Percentiles rank a stretch among this genome's conserved stretches.
These are phyloP conservation scores for Erigeron canadensis DNA, from an alignment of 129 eudicot genomes.

Conservation along the genomic window DNA sequence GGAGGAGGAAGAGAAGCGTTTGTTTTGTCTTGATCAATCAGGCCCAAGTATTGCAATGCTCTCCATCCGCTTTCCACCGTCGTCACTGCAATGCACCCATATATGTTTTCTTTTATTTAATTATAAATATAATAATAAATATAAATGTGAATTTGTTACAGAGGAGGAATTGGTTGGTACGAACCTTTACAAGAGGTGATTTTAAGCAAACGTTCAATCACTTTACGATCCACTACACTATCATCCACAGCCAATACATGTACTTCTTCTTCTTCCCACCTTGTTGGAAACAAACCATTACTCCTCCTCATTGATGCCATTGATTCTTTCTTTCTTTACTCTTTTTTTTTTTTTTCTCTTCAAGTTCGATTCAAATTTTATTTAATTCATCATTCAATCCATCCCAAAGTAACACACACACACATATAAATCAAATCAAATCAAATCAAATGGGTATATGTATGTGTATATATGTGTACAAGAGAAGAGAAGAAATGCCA, in stretches of 20 bases:
- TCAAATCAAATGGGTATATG: background rate
- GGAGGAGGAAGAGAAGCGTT: conserved; percentile 33
- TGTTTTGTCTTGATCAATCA: conserved; percentile 64
- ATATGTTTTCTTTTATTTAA: too few relatives aligned
- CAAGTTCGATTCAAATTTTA: too few relatives aligned
- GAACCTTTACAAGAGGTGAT: conserved; percentile 86
- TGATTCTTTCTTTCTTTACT: too few relatives aligned
- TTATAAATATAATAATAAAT: too few relatives aligned
- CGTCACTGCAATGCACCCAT: too few relatives aligned
- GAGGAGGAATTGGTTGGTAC: too few relatives aligned
- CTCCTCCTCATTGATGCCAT: conserved; percentile 33
- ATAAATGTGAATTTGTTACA: too few relatives aligned
- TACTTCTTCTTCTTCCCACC: conserved; percentile 47
- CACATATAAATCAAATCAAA: background rate
- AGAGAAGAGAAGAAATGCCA: conserved; percentile 29
- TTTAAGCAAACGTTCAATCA: conserved; percentile 79
- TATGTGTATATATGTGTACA: background rate
- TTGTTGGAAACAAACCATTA: conserved; percentile 36
- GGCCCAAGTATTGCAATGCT: conserved; percentile 76
- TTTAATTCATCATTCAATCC: too few relatives aligned
- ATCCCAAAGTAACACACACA: too few relatives aligned
- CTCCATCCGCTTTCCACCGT: conserved; percentile 90
- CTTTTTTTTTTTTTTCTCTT: too few relatives aligned
- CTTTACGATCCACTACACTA: conserved; percentile 82
- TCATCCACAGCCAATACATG: conserved; percentile 96